These are phyloP conservation scores for Inga oerstediana DNA, from an alignment of 306 rosid species.

Conservation along the genomic window DNA sequence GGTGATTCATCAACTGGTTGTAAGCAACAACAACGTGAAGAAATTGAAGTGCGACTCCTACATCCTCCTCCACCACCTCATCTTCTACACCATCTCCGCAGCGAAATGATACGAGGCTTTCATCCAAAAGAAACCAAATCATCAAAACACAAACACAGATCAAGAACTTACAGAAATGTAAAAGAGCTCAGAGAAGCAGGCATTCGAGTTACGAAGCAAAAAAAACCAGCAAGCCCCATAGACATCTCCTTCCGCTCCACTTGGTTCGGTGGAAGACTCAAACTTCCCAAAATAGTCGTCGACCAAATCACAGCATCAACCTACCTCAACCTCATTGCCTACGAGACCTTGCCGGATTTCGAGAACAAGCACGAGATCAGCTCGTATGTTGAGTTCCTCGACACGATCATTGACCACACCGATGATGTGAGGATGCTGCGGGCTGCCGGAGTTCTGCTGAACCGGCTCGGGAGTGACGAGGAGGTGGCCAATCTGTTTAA, in stretches of 20 bases:
- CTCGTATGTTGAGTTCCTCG: background rate
- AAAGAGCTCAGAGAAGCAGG: background rate
- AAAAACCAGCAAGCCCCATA: background rate
- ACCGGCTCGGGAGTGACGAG: slow-evolving; percentile 35
- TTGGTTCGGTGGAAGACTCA: background rate
- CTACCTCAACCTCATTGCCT: background rate
- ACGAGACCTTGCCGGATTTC: background rate
- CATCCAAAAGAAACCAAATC: too few relatives aligned
- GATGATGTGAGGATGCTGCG: slow-evolving; percentile 28
- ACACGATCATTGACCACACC: slow-evolving; percentile 18
- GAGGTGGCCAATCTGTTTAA: slow-evolving; percentile 31
- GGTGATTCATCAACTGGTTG: background rate
- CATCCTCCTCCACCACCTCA: background rate
- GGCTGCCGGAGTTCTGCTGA: background rate
- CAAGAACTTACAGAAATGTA: background rate
- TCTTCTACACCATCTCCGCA: background rate
- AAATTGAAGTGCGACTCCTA: too few relatives aligned
- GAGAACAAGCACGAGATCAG: background rate
- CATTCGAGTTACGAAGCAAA: background rate
- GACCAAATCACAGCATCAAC: background rate
- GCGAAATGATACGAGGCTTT: background rate
- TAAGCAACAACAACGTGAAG: background rate
- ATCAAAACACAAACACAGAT: background rate
- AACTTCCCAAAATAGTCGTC: background rate
- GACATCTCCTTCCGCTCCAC: background rate